Evolutionary conservation across 768 basidiomycete species (phyloP), one percentile per base, ranked within the genome.

Genomic region (Pholiota conissans): DNA sequence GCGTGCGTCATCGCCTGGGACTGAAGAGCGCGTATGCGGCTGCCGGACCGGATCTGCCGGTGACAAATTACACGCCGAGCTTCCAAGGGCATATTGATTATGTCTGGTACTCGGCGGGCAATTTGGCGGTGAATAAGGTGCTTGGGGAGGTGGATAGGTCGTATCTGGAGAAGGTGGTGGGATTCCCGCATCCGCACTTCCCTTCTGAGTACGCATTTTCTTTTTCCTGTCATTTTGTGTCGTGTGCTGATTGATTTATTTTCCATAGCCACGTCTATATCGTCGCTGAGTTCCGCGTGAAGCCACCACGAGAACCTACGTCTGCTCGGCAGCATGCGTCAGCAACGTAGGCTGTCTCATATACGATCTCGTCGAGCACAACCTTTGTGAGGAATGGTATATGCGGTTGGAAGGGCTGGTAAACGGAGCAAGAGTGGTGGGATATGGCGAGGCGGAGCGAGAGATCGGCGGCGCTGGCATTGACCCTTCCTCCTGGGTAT

Each of bases 121-220:
- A 85, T 58, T 63, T 98, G 49, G 79, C 82, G 9, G 86, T 91
- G 26, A 94, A 88, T 59, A 86, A 87, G 20, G 85, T 96, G n/a
- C 77, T 98, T 42, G 91, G 91, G 13, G 93, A 90, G 70, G 87
- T 98, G 57, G 95, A 98, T 69, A 80, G 79, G 65, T 69, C 69
- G 24, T 99, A 99, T 76, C 70, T 98, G 69, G 86, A 89, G 62
- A 93, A 93, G 76, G 85, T 85, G 16, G 96, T 98, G 45, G 97
- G 97, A 34, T 98, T 98, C 81, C 97, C 97, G 27, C 95, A 98
- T 72, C 84, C 87, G 1, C 93, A 98, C 56, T 97, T 95, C 81
- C 94, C 96, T 22, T 95, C 94, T 58, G 95, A 98, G 95, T 98
- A 73, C 69, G 93, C 87, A 14, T 60, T 26, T 26, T 47, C 35